These are phyloP conservation scores for Paralagenidium karlingii DNA, from an alignment of 352 stramenopile species.

Conservation along the genomic window DNA sequence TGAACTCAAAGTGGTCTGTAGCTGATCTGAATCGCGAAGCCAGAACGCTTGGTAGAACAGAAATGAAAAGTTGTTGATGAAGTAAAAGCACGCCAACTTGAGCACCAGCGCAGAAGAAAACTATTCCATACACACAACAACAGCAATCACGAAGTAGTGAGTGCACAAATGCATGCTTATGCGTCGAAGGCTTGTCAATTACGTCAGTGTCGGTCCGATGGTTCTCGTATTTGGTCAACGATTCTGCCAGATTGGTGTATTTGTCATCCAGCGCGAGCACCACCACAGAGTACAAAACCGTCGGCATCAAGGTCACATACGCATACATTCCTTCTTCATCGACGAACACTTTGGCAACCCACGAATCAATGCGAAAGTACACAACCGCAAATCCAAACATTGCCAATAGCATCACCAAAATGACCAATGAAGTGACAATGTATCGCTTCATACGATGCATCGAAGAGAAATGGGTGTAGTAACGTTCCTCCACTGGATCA, in stretches of 20 bases:
- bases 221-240: slow-evolving; percentile 90
- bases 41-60: slow-evolving; percentile 95
- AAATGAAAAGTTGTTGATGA: slow-evolving; percentile 95
- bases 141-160: slow-evolving; percentile 1
- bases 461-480: slow-evolving; percentile 77
- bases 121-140: slow-evolving; percentile 9
- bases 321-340: slow-evolving; percentile 36
- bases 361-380: slow-evolving; percentile 72
- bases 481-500: slow-evolving; percentile 64
- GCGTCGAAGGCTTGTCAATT: slow-evolving; percentile 9
- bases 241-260: slow-evolving; percentile 86
- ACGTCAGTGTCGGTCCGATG: slow-evolving; percentile 83
- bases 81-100: slow-evolving; percentile 97
- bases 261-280: slow-evolving; percentile 68
- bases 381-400: slow-evolving; percentile 70
- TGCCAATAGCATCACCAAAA: slow-evolving; percentile 45
- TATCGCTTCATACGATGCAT: slow-evolving; percentile 70
- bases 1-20: slow-evolving; percentile 85
- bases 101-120: slow-evolving; percentile 91
- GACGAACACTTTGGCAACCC: slow-evolving; percentile 40
- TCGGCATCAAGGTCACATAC: slow-evolving; percentile 57
- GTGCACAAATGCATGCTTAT: background rate
- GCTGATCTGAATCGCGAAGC: slow-evolving; percentile 68
- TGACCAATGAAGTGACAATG: slow-evolving; percentile 48
- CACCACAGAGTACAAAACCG: slow-evolving; percentile 58